Base-by-base conservation (phyloP, 2,329 filamentous ascomycete genomes). In the Orbilia brochopaga region DNA sequence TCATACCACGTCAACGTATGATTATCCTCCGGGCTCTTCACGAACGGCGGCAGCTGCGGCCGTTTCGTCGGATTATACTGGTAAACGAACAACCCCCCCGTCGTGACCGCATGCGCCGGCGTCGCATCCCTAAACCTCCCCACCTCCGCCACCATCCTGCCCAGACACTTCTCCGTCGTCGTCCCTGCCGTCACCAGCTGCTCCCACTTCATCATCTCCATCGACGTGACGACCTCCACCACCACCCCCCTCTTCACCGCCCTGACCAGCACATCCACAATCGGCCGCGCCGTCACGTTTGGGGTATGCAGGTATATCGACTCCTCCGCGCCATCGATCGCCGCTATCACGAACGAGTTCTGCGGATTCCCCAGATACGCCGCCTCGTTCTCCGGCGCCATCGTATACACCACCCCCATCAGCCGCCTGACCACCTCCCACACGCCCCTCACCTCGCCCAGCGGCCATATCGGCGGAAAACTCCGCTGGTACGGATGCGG, bases 161-260 rank as follows among this genome's bases (percentile, higher is more conserved):
- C 81, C 2, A 94, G 77, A 72, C 88, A 90, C 73, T 85, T 81
- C 0, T 85, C 82, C 0, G 90, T 93, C 0, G 88, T 90, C 0
- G 64, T 74, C 0, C 88, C 88, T 0, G 90, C 87, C 0, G 90
- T 94, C 23, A 91, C 81, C n/a, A 94, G 81, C 78, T 95, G 91
- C 79, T 95, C 91, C 30, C 90, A 79, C 15, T 90, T 77, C 90
- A 92, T 92, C 82, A 92, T 87, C 13, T 82, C 81, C 67, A 83
- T 83, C 74, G 86, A 88, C 0, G 89, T 91, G 5, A 89, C 81
- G 48, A 92, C 83, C 6, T 82, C 82, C 0, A 95, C 85, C 60
- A 88, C 79, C 10, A 94, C 84, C 0, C 90, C 89, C 0, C 89
- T 83, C 2, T 79, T 75, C 0, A 93, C 80, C 0, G 89, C 88